A percentile compares a stretch with the other conserved stretches of the same genome.
These are phyloP conservation scores for Ocimum tenuiflorum DNA, from an alignment of 257 asterid genomes.

Conservation along the genomic window DNA sequence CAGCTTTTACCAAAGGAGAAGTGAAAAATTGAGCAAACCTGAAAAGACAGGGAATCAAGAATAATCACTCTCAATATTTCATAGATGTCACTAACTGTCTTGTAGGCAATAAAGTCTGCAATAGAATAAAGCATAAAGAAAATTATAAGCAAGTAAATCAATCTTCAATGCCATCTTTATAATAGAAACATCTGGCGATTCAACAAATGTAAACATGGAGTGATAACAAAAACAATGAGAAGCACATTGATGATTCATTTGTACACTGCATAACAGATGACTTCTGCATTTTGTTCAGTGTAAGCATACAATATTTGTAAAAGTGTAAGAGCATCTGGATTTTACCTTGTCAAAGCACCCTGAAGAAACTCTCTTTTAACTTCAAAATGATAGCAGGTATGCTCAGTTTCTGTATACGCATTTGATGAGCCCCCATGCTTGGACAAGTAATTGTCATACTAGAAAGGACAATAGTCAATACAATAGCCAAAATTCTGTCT, in stretches of 20 bases:
- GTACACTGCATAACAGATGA: not conserved
- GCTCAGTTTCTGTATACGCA: constrained; percentile 98
- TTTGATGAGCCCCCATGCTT: constrained; percentile 99
- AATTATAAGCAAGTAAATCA: not conserved
- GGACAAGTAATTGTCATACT: constrained; percentile 98
- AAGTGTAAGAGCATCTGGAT: not conserved
- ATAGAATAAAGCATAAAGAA: not conserved
- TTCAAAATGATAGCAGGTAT: constrained; percentile 95
- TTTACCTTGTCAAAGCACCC: constrained; percentile 87
- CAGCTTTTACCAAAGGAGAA: constrained; percentile 86
- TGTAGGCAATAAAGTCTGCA: not conserved
- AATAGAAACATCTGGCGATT: not conserved
- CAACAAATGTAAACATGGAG: not conserved
- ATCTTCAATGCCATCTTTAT: not conserved
- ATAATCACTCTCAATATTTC: constrained; percentile 12
- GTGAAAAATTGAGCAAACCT: constrained; percentile 92
- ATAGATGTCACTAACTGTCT: constrained; percentile 1
- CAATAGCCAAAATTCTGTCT: constrained; percentile 14
- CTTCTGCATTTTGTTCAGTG: not conserved
- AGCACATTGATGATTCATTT: not conserved
- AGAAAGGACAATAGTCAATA: constrained; percentile 43
- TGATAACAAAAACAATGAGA: not conserved
- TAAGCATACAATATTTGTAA: not conserved
- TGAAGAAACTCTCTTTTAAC: constrained; percentile 84
- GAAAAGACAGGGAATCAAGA: constrained; percentile 24